Conservation (phyloP, 345 rosid species). For the Citropsis articulata region DNA sequence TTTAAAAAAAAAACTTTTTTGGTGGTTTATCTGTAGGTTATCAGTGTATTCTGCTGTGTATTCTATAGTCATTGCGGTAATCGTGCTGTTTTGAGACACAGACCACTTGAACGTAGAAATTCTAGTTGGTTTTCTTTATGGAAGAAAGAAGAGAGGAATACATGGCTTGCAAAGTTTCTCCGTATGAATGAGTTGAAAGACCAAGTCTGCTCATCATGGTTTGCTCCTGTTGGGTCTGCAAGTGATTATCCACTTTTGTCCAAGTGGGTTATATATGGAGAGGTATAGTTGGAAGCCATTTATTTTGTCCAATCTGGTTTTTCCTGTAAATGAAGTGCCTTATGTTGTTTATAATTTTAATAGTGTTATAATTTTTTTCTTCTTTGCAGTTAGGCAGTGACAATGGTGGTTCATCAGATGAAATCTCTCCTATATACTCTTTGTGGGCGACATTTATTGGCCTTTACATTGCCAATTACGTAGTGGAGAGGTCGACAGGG, state of each 20-base stretch:
- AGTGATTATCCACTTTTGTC: slow-evolving; percentile 96
- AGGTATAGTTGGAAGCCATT: slow-evolving; percentile 45
- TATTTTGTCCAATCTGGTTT: not conserved
- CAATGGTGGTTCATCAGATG: slow-evolving; percentile 71
- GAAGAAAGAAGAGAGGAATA: slow-evolving; percentile 63
- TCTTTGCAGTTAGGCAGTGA: slow-evolving; percentile 54
- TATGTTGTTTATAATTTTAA: slow-evolving; percentile 15
- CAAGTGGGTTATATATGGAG: slow-evolving; percentile 98
- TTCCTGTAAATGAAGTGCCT: slow-evolving; percentile 3
- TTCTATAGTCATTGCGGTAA: slow-evolving; percentile 99
- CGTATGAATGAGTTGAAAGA: slow-evolving; percentile 88
- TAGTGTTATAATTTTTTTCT: not conserved
- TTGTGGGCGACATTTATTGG: slow-evolving; percentile 99
- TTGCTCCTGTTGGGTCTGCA: slow-evolving; percentile 99
- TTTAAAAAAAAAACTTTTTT: too few species aligned
- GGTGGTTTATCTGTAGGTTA: slow-evolving; percentile 55
- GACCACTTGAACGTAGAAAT: slow-evolving; percentile 41
- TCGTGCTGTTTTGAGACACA: slow-evolving; percentile 68
- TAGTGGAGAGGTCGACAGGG: slow-evolving; percentile 99
- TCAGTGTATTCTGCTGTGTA: slow-evolving; percentile 95
- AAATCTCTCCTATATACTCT: slow-evolving; percentile 97
- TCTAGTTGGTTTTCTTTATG: slow-evolving; percentile 73
- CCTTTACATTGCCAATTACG: slow-evolving; percentile 97
- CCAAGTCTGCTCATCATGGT: slow-evolving; percentile 96
- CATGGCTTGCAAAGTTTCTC: slow-evolving; percentile 70